A percentile compares a stretch with the other conserved stretches of the same genome.
Conservation (phyloP, 2,329 filamentous ascomycete species). For the Fusarium pseudograminearum region DNA sequence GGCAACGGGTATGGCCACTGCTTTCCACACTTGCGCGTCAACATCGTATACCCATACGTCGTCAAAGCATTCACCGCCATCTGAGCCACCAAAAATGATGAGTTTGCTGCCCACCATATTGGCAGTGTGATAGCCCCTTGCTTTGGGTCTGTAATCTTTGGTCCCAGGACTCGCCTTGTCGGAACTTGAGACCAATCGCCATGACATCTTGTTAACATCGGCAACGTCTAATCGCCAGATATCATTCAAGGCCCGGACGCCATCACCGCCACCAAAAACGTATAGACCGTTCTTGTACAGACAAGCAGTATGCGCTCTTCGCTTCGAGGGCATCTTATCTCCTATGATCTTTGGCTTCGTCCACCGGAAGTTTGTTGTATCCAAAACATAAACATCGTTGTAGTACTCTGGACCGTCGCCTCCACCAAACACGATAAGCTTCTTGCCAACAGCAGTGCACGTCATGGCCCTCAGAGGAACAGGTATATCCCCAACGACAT, state of each 20-base stretch:
- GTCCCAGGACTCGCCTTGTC: constrained; percentile 51
- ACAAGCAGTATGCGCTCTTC: constrained; percentile 77
- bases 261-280: constrained; percentile 78
- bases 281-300: constrained; percentile 78
- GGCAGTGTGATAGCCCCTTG: constrained; percentile 77
- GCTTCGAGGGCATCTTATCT: constrained; percentile 69
- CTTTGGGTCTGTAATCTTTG: constrained; percentile 66
- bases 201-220: constrained; percentile 75
- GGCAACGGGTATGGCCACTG: constrained; percentile 69
- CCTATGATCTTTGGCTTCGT: constrained; percentile 70
- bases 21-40: constrained; percentile 69
- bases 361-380: constrained; percentile 77
- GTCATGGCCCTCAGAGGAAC: constrained; percentile 77
- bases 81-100: constrained; percentile 77
- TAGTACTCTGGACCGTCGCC: constrained; percentile 78
- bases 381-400: constrained; percentile 78
- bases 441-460: constrained; percentile 77
- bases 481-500: constrained; percentile 73
- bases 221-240: constrained; percentile 79
- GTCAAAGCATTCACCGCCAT: constrained; percentile 78
- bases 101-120: constrained; percentile 80
- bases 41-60: constrained; percentile 81
- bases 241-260: constrained; percentile 76
- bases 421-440: constrained; percentile 76
- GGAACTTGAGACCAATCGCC: constrained; percentile 71